Conservation (phyloP, 1,284 basidiomycete species). For the Moniliella sp. region DNA sequence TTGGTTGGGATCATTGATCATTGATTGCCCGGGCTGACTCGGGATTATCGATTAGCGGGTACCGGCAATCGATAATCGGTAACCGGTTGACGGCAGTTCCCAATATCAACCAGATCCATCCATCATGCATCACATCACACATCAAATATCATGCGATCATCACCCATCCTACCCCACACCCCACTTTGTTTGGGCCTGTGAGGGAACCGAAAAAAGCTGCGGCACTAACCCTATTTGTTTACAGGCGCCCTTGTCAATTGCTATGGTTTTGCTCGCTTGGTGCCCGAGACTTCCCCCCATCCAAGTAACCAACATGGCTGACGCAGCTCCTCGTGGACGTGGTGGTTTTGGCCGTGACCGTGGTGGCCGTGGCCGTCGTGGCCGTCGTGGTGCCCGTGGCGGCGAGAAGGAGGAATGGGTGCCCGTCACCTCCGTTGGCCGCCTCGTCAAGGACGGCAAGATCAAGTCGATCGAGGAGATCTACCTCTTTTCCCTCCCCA, state of each 20-base stretch:
- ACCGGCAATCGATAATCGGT: too few species aligned
- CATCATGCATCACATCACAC: too few species aligned
- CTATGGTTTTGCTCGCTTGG: background rate
- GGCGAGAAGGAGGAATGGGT: slow-evolving; percentile 86
- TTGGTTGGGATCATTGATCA: too few species aligned
- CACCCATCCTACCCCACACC: too few species aligned
- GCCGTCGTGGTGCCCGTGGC: slow-evolving; percentile 90
- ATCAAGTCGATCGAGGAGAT: slow-evolving; percentile 99
- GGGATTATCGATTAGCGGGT: too few species aligned
- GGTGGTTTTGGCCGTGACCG: slow-evolving; percentile 38
- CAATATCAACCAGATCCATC: too few species aligned
- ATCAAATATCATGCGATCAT: too few species aligned
- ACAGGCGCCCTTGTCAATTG: background rate
- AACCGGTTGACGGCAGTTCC: too few species aligned
- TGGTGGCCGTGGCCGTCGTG: slow-evolving; percentile 65
- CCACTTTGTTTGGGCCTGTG: too few species aligned
- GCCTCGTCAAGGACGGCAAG: slow-evolving; percentile 96
- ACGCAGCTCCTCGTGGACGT: slow-evolving; percentile 39
- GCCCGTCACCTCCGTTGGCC: slow-evolving; percentile 94
- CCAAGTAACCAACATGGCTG: slow-evolving; percentile 30
- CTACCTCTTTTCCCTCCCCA: slow-evolving; percentile 96
- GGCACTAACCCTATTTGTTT: background rate
- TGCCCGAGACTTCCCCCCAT: background rate
- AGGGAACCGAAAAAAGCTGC: too few species aligned
- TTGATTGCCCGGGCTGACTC: too few species aligned